Conservation (phyloP, 306 rosid species). For the Sicyos baderoa region DNA sequence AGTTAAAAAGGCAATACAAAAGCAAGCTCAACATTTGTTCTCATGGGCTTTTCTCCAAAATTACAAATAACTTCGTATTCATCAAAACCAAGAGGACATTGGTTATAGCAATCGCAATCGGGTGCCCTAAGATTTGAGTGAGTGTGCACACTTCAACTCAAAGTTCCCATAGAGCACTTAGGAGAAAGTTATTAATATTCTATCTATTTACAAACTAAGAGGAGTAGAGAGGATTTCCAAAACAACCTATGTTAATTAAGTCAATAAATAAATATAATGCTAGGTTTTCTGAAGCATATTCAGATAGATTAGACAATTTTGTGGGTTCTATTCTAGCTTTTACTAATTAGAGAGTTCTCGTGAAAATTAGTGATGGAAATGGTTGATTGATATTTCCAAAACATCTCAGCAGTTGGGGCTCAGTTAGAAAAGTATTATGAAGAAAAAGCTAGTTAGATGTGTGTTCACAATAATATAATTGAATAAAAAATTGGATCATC, state of each 20-base stretch:
- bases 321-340: neutral
- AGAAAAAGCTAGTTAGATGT: neutral
- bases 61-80: neutral
- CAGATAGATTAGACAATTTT: neutral
- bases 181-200: no score
- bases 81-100: no score
- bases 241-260: neutral
- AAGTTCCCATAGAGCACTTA: neutral
- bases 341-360: neutral
- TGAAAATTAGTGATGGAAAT: neutral
- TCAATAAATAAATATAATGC: neutral
- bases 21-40: neutral
- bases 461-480: neutral
- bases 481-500: neutral
- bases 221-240: neutral
- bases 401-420: neutral
- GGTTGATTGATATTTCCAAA: neutral
- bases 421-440: neutral
- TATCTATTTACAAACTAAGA: neutral
- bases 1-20: neutral
- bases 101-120: no score
- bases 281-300: neutral
- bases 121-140: neutral
- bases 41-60: neutral
- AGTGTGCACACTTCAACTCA: neutral